Evolutionary conservation across 495 filamentous ascomycete genomes (phyloP).

Genomic region (Lasiosphaeris hirsuta): DNA sequence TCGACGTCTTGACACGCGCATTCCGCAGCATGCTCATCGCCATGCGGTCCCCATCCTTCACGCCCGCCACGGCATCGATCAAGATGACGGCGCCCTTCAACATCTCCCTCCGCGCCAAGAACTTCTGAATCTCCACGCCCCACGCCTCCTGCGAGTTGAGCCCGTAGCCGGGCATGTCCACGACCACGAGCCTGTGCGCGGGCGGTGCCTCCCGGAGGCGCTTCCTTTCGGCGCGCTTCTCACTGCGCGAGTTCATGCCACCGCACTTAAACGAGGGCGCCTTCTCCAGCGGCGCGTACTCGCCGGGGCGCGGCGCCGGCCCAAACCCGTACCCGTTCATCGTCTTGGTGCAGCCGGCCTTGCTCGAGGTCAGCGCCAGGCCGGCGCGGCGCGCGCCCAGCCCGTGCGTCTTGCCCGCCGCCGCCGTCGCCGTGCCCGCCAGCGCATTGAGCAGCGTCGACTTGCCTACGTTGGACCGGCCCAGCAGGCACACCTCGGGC

Average conservation of each 20-base stretch:
- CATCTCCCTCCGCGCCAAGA: constrained; percentile 67
- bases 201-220: constrained; percentile 48
- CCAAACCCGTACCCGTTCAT: constrained; percentile 87
- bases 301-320: constrained; percentile 25
- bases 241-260: constrained; percentile 4
- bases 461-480: constrained; percentile 91
- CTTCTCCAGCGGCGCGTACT: constrained; percentile 6
- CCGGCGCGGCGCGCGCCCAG: constrained; percentile 15
- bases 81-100: constrained; percentile 80
- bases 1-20: constrained; percentile 64
- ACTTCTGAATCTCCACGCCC: constrained; percentile 85
- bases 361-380: constrained; percentile 63
- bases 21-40: constrained; percentile 63
- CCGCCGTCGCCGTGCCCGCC: constrained; percentile 45
- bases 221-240: constrained; percentile 11
- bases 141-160: constrained; percentile 69
- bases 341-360: constrained; percentile 71
- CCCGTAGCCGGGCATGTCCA: constrained; percentile 97
- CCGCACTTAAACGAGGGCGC: constrained; percentile 3
- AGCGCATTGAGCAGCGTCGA: constrained; percentile 83
- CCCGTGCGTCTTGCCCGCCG: constrained; percentile 23
- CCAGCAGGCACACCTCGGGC: constrained; percentile 60
- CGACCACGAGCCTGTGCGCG: constrained; percentile 58
- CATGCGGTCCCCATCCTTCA: constrained; percentile 68
- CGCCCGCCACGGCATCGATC: constrained; percentile 74